Percentiles rank a stretch among this genome's conserved stretches.
phyloP scores from a whole-genome alignment of 2,329 filamentous ascomycete species.

The Neofusicoccum sp. region DNA sequence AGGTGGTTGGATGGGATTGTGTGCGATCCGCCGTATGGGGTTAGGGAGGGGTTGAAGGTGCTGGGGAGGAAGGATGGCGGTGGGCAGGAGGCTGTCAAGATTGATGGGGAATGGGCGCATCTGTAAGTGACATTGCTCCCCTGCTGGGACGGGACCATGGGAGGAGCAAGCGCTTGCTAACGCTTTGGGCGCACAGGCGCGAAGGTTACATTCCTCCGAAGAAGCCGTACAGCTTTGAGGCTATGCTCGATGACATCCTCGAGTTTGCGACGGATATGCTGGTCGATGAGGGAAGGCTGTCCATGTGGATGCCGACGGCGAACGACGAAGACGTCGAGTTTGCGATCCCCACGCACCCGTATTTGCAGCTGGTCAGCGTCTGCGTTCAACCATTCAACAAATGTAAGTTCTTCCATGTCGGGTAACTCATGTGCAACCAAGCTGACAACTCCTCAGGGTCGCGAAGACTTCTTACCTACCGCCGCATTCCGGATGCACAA shows the following conservation, averaged over 20 bases:
- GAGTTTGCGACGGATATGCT: slow-evolving; percentile 77
- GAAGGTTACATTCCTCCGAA: slow-evolving; percentile 82
- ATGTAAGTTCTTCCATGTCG: slow-evolving; percentile 42
- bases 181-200: slow-evolving; percentile 42
- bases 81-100: slow-evolving; percentile 59
- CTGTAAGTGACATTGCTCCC: slow-evolving; percentile 53
- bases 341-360: slow-evolving; percentile 73
- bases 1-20: slow-evolving; percentile 84
- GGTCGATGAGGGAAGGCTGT: slow-evolving; percentile 76
- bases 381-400: slow-evolving; percentile 89
- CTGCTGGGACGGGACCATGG: not conserved
- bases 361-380: slow-evolving; percentile 70
- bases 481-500: slow-evolving; percentile 58
- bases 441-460: slow-evolving; percentile 64
- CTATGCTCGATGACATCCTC: slow-evolving; percentile 88
- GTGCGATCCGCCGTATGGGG: slow-evolving; percentile 94
- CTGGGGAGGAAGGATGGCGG: slow-evolving; percentile 71
- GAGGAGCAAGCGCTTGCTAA: slow-evolving; percentile 9
- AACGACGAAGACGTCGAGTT: slow-evolving; percentile 66
- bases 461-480: slow-evolving; percentile 83
- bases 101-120: slow-evolving; percentile 71
- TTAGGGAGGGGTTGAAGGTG: slow-evolving; percentile 88
- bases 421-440: slow-evolving; percentile 44
- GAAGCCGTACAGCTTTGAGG: slow-evolving; percentile 86
- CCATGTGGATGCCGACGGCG: slow-evolving; percentile 97